Base-by-base conservation (phyloP, 2,329 filamentous ascomycete species). In the Calonectria montana region DNA sequence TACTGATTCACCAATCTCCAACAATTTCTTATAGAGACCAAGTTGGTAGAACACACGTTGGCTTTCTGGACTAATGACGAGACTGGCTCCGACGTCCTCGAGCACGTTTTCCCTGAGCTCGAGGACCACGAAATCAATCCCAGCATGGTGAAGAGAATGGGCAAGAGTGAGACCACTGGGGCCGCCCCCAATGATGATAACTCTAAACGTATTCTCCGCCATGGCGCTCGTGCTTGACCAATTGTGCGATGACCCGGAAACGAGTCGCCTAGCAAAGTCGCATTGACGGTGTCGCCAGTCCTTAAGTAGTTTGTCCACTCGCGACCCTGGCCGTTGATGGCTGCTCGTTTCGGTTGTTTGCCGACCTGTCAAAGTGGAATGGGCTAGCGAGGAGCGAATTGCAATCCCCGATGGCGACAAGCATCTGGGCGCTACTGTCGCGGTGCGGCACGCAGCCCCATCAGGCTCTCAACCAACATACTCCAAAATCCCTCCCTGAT, bases 101-200 rank as follows among this genome's bases (percentile, higher is more conserved):
- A 81, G 69, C 12, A 82, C 31, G 0, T 75, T 72, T 1, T 73
- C 31, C 1, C 81, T 79, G 13, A 78, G 73, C 64, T 86, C 84
- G 1, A 86, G 82, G 9, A 86, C 65, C 47, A 84, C 74, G 13
- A 83, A 86, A 65, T 85, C 81, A 41, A 86, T 82, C n/a, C 74
- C 73, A 6, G 80, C 80, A 3, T 63, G 75, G 4, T 70, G 68
- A 2, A 82, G 73, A 0, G 78, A 73, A 16, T 80, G 78, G 1
- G 80, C 80, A 2, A 80, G 76, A 0, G 72, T 74, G 2, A 82
- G 70, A 2, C 80, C 80, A 2, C 79, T 75, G 0, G 80, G 80
- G 0, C 80, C 80, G 1, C 79, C 79, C 25, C 79, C 79, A 10
- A 78, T 74, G 8, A 81, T 70, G 65, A 83, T 80, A 6, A 71